Base-by-base conservation (phyloP, 2,329 filamentous ascomycete genomes). In the Trichoderma sp. region DNA sequence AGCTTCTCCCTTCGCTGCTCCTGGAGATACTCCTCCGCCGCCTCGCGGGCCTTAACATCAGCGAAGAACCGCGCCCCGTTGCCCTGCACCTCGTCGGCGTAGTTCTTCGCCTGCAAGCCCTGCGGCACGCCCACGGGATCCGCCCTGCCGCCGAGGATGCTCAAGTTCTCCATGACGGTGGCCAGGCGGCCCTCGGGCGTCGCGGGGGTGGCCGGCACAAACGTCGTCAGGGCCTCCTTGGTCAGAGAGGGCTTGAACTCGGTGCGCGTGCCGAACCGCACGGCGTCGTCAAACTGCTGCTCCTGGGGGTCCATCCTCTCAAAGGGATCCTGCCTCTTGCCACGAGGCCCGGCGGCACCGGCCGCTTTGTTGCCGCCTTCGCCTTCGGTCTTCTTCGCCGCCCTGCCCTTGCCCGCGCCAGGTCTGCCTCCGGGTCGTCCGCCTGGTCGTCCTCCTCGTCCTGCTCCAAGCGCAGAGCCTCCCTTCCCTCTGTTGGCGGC, bases 131-230 rank as follows among this genome's bases (percentile, higher is more conserved):
- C 80, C 53, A 82, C 75, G 47, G 76, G 77, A 50, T 82, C 81
- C 11, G 79, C 79, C n/a, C 78, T 77, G 53, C 78, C 80, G 55
- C 78, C 80, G 20, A 84, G 75, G 7, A 78, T 74, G 59, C 78
- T 79, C 64, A 84, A 78, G 67, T 78, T 82, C 72, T 79, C 76
- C 71, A 83, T 72, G 43, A 83, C 79, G 17, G 79, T 76, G 7
- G 81, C 80, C 55, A 75, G 73, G 17, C 77, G 78, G 63, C 80
- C 77, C 26, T 77, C 73, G 6, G 74, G 43, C 17, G 76, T 76
- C 32, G 77, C 76, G 43, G 80, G 77, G 30, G 75, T 73, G 20
- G 75, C 75, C 13, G 81, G 81, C 65, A 79, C 76, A 69, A 79
- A 79, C 53, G 75, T 74, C 67, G 76, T 73, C 15, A 82, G 75